These are phyloP conservation scores for Populus nigra DNA, from an alignment of 345 rosid species.

Conservation along the genomic window DNA sequence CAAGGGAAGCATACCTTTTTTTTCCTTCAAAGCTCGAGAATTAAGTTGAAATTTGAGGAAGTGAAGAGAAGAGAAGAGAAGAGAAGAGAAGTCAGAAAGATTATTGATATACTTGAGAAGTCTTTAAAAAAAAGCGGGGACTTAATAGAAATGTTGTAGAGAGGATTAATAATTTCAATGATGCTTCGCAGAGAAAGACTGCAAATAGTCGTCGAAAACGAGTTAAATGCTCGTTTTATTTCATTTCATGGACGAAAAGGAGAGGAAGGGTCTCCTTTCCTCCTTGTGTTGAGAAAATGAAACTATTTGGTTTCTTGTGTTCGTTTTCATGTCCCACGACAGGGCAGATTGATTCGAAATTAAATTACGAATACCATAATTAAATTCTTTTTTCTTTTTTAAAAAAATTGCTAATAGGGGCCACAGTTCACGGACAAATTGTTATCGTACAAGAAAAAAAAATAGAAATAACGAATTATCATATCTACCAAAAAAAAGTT, in stretches of 20 bases:
- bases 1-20: background rate
- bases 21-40: background rate
- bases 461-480: too few relatives aligned
- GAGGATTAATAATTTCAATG: background rate
- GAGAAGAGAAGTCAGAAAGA: background rate
- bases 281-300: background rate
- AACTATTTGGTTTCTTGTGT: background rate
- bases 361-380: background rate
- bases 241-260: conserved; percentile 3
- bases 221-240: conserved; percentile 1
- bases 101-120: background rate
- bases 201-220: conserved; percentile 26
- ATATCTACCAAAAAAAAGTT: too few relatives aligned
- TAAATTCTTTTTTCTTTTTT: background rate
- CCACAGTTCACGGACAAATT: too few relatives aligned
- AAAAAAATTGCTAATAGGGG: background rate
- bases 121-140: background rate
- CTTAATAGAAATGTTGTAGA: background rate
- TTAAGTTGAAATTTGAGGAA: background rate
- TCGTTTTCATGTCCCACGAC: background rate
- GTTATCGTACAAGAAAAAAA: too few relatives aligned
- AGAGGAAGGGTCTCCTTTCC: background rate
- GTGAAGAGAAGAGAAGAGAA: background rate
- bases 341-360: background rate
- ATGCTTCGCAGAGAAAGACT: background rate